Conservation (phyloP, 2,329 filamentous ascomycete genomes). For the Alternaria novae-zelandiae region DNA sequence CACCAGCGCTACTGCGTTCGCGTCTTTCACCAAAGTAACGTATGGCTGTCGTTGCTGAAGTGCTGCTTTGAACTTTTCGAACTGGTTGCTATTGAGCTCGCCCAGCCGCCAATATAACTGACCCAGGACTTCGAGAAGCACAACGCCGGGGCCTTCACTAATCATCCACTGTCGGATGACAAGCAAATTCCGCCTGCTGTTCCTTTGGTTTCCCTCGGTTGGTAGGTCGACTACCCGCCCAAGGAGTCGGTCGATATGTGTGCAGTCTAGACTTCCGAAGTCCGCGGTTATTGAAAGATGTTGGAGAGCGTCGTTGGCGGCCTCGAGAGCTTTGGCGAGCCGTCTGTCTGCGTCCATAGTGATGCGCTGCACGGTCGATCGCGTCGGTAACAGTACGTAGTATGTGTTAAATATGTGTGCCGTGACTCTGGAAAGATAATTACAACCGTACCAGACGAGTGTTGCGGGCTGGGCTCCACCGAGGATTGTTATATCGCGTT, state of each 20-base stretch:
- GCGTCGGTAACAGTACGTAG: constrained; percentile 10
- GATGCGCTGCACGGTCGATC: constrained; percentile 15
- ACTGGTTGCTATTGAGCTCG: constrained; percentile 46
- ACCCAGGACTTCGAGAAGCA: constrained; percentile 43
- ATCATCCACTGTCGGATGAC: constrained; percentile 46
- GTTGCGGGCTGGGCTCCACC: not conserved
- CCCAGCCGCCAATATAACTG: constrained; percentile 45
- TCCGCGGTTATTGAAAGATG: constrained; percentile 43
- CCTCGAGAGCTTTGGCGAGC: constrained; percentile 41
- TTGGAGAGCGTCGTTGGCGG: constrained; percentile 43
- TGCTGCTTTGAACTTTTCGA: constrained; percentile 42
- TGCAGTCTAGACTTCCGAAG: constrained; percentile 39
- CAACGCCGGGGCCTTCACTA: constrained; percentile 40
- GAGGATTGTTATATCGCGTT: constrained; percentile 21
- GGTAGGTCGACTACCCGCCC: constrained; percentile 44
- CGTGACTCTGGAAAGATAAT: not conserved
- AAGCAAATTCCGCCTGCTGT: constrained; percentile 43
- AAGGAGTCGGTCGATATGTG: constrained; percentile 43
- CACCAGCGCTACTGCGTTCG: constrained; percentile 31
- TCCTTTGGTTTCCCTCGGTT: constrained; percentile 44
- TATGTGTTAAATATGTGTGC: not conserved
- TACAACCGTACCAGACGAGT: not conserved
- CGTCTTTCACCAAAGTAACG: constrained; percentile 34
- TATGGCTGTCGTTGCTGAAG: constrained; percentile 38
- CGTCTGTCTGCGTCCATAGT: constrained; percentile 41